Percentiles rank a stretch among this genome's conserved stretches.
These are phyloP conservation scores for Rosa rugosa DNA, from an alignment of 306 rosid genomes.

Conservation along the genomic window DNA sequence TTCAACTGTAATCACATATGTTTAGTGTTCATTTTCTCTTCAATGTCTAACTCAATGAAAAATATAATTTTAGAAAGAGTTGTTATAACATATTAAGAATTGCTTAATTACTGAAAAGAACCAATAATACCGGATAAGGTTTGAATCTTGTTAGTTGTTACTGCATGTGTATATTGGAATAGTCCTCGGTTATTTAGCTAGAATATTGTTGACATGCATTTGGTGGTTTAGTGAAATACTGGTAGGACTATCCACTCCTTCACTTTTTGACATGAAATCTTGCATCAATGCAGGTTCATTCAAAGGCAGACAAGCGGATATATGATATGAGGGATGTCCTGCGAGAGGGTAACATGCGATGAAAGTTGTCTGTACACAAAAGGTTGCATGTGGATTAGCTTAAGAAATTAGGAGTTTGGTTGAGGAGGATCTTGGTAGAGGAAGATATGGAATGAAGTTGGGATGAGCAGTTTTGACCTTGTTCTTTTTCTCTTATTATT, in stretches of 20 bases:
- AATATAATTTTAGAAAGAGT: not conserved
- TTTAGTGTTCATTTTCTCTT: not conserved
- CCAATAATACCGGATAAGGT: not conserved
- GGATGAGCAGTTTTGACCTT: not conserved
- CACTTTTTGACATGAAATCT: not conserved
- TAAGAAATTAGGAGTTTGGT: not conserved
- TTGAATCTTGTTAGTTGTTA: no score
- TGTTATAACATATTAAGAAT: not conserved
- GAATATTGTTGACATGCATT: not conserved
- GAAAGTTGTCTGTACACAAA: constrained; percentile 5
- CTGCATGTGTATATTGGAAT: not conserved
- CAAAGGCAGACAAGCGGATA: constrained; percentile 54
- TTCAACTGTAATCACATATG: not conserved
- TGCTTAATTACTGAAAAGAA: not conserved
- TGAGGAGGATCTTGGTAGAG: not conserved
- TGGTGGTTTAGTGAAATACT: not conserved
- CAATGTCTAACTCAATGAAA: not conserved
- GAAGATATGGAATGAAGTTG: not conserved
- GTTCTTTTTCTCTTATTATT: not conserved
- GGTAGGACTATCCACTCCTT: not conserved
- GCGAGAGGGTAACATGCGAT: constrained; percentile 79
- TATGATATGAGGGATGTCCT: constrained; percentile 79
- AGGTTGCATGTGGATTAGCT: not conserved
- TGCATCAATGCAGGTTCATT: constrained; percentile 48
- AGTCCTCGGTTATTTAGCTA: not conserved